Percentiles rank a stretch among this genome's conserved stretches.
Conservation (phyloP, 108 stramenopile genomes). For the Cyclotella kingstonii region DNA sequence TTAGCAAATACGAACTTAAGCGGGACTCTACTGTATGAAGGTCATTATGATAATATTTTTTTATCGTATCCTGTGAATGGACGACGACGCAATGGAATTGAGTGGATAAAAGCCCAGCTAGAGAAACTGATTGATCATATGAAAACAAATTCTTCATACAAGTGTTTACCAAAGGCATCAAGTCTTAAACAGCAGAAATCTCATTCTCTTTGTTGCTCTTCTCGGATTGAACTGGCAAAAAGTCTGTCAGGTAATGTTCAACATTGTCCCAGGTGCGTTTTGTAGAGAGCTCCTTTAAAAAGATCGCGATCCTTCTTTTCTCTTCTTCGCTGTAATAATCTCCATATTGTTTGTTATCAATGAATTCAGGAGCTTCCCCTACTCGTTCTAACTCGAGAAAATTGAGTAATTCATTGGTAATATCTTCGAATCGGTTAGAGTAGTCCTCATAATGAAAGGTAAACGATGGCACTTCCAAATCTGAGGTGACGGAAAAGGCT, state of each 20-base stretch:
- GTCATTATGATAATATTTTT: too few species aligned
- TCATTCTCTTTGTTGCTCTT: too few species aligned
- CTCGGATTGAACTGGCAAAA: constrained; percentile 1
- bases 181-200: too few species aligned
- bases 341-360: constrained; percentile 21
- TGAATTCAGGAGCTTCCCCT: constrained; percentile 18
- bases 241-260: constrained; percentile 5
- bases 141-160: too few species aligned
- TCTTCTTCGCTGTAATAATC: constrained; percentile 17
- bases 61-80: too few species aligned
- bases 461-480: constrained; percentile 48
- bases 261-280: constrained; percentile 23
- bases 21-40: too few species aligned
- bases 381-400: constrained; percentile 54
- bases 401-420: constrained; percentile 42
- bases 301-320: constrained; percentile 7
- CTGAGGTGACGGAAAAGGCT: constrained; percentile 40
- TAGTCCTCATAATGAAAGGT: constrained; percentile 80
- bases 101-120: too few species aligned
- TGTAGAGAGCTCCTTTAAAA: constrained; percentile 19
- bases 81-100: too few species aligned
- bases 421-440: constrained; percentile 34
- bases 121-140: too few species aligned
- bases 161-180: too few species aligned
- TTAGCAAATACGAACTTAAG: too few species aligned